A percentile compares a stretch with the other conserved stretches of the same genome.
These are phyloP conservation scores for Tinospora cordifolia DNA, from an alignment of 164 flowering plant species.

Conservation along the genomic window DNA sequence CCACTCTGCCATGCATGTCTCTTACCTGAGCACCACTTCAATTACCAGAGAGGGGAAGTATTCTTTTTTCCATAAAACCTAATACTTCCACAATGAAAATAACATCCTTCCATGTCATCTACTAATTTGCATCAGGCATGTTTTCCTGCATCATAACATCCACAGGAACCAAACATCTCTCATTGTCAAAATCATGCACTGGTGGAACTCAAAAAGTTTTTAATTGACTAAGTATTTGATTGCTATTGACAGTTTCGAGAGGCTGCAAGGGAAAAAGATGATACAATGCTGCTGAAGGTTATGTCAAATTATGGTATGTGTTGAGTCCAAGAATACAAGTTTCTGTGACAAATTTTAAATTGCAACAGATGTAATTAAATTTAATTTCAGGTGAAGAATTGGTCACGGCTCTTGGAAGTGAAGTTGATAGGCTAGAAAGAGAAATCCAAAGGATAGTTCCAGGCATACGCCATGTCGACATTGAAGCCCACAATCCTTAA, in stretches of 20 bases:
- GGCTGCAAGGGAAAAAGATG: conserved; percentile 59
- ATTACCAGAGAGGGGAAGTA: no score
- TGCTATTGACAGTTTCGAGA: conserved; percentile 60
- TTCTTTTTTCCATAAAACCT: no score
- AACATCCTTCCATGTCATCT: no score
- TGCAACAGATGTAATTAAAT: background rate
- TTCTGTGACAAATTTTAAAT: background rate
- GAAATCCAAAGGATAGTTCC: conserved; percentile 89
- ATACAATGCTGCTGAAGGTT: conserved; percentile 48
- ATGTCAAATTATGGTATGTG: conserved; percentile 86
- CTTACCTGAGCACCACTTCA: no score
- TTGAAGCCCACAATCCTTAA: conserved; percentile 80
- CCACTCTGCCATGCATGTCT: no score
- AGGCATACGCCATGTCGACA: conserved; percentile 89
- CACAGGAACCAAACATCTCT: no score
- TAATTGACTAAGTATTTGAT: no score
- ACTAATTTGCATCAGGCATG: no score
- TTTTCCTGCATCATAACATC: no score
- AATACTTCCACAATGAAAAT: no score
- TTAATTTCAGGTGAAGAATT: conserved; percentile 74
- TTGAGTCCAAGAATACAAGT: background rate
- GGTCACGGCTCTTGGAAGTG: conserved; percentile 92
- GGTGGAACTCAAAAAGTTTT: no score
- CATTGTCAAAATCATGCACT: no score
- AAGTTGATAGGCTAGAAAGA: conserved; percentile 90